These are phyloP conservation scores for Penicillium mononematosum DNA, from an alignment of 495 filamentous ascomycete species.

Conservation along the genomic window DNA sequence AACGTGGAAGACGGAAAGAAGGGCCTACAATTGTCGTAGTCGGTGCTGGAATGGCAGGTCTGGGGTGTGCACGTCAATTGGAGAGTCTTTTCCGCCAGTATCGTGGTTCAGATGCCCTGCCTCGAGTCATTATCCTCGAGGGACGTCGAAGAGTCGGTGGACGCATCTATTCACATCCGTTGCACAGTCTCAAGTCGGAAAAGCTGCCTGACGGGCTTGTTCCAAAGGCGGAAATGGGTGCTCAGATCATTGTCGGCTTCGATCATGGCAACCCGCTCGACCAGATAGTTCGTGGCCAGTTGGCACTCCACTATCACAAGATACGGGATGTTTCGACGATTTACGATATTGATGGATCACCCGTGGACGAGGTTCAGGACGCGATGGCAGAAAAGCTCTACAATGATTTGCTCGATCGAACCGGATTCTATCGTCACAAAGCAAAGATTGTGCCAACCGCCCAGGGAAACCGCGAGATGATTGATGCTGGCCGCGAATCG, in stretches of 20 bases:
- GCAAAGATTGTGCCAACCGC: conserved; percentile 63
- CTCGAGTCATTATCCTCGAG: conserved; percentile 80
- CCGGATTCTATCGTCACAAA: conserved; percentile 83
- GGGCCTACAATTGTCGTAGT: conserved; percentile 74
- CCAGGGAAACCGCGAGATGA: conserved; percentile 80
- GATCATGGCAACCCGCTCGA: conserved; percentile 93
- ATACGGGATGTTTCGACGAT: conserved; percentile 83
- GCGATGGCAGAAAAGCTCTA: conserved; percentile 82
- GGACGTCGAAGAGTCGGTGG: conserved; percentile 87
- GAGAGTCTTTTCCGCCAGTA: conserved; percentile 81
- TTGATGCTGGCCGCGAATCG: conserved; percentile 79
- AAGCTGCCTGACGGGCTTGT: conserved; percentile 49
- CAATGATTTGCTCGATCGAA: conserved; percentile 89
- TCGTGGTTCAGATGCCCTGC: conserved; percentile 60
- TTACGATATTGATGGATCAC: conserved; percentile 81
- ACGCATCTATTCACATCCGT: conserved; percentile 86
- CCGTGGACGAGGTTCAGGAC: conserved; percentile 79
- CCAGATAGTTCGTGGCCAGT: conserved; percentile 83
- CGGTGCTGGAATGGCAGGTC: conserved; percentile 90
- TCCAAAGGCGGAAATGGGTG: conserved; percentile 93
- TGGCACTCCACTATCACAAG: conserved; percentile 81
- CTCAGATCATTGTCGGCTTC: conserved; percentile 96
- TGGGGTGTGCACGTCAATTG: conserved; percentile 89
- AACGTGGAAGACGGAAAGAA: conserved; percentile 49
- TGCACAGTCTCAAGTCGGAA: conserved; percentile 57